Evolutionary conservation across 2,329 filamentous ascomycete species (phyloP), one percentile per base, ranked within the genome.

Genomic region (Beauveria asiatica): DNA sequence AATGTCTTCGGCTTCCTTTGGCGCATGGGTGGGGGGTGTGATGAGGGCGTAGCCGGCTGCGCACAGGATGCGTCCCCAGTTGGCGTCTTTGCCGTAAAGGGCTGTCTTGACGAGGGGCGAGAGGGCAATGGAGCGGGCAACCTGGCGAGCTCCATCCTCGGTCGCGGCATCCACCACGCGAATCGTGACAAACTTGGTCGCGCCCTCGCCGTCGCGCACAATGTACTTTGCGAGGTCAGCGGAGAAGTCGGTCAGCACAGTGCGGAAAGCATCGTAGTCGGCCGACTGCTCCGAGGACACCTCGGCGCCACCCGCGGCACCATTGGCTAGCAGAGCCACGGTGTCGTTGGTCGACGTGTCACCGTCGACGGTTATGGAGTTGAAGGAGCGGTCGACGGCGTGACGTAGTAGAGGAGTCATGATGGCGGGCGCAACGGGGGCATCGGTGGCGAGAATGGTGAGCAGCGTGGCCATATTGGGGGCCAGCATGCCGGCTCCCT

Each of bases 261-360:
- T 73, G 66, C 83, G 80, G 76, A 97, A 88, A 42, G 83, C 86
- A n/a, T 75, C 70, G 70, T 88, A 93, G 69, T 92, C 90, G 11
- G 72, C 71, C 56, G 73, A 83, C 16, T 75, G 70, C 49, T 81
- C 76, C 1, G 80, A 79, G 1, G 76, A 73, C 57, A 93, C 80
- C 59, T 83, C 78, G 16, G 80, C 74, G 19, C 90, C 90, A 58
- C 90, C 90, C 0, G 91, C 93, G 19, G 91, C 92, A 63, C 94
- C 94, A 73, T 99, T 99, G 64, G 94, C 93, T n/a, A 99, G 83
- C 59, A 99, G 79, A 5, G 92, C 92, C 30, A 97, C 84, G 0
- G 93, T 97, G 77, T 99, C 94, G 75, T 99, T 99, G 62, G 94
- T 99, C 63, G 90, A 96, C 9, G 92, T 97, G 75, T 97, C 94